Conservation (phyloP, 768 basidiomycete species). For the Boletus rubroflammeus region DNA sequence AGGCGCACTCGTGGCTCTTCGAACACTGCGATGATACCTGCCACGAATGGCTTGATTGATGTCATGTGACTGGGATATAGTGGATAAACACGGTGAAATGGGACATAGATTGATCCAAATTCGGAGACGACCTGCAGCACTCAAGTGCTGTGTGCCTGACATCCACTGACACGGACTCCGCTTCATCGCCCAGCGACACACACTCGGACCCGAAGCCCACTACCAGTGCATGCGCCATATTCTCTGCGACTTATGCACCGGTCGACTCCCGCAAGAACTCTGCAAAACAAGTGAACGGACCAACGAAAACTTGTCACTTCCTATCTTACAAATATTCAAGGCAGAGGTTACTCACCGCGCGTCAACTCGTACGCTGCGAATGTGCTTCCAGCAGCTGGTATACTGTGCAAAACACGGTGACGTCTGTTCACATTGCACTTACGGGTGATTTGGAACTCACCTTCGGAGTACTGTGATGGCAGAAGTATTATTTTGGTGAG, state of each 20-base stretch:
- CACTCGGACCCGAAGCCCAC: neutral
- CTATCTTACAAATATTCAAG: neutral
- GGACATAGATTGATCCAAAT: neutral
- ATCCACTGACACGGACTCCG: neutral
- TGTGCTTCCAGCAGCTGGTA: constrained; percentile 88
- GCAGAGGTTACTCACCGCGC: constrained; percentile 45
- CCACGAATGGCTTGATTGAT: neutral
- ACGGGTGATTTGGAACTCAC: constrained; percentile 25
- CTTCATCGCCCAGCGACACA: neutral
- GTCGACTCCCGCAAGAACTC: constrained; percentile 27
- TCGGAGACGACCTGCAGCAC: neutral
- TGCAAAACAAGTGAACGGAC: neutral
- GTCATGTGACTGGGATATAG: neutral
- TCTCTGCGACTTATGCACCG: constrained; percentile 9
- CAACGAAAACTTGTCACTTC: neutral
- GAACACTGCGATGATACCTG: too few relatives aligned
- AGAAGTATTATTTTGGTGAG: neutral
- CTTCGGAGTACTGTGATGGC: constrained; percentile 55
- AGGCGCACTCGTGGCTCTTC: neutral
- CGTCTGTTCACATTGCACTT: neutral
- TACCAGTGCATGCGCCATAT: neutral
- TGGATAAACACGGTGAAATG: neutral
- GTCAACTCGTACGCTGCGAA: constrained; percentile 88
- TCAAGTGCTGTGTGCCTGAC: neutral
- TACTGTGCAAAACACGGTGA: constrained; percentile 41